Evolutionary conservation across 768 basidiomycete species (phyloP), one percentile per base, ranked within the genome.

Genomic region (Lyophyllum decastes): DNA sequence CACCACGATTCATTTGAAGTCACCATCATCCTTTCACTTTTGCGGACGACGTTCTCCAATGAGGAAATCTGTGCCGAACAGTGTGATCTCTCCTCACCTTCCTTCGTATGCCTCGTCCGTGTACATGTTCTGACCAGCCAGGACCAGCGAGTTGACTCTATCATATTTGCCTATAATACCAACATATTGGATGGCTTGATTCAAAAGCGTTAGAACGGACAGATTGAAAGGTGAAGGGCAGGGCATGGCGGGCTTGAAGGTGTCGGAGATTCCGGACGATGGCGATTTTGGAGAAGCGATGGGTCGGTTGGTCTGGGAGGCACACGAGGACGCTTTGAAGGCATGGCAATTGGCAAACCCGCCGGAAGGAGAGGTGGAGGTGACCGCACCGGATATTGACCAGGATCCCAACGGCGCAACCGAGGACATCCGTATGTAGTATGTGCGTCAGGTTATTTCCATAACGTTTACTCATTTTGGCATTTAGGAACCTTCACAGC

Each of bases 11-110:
- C 84, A 0, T 68, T 81, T 27, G 65, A 81, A 24, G 79, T 87
- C 2, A 73, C 81, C n/a, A 78, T 87, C 45, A 76, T 93, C 45
- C 71, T 94, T 57, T 74, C 82, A 9, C 80, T 92, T 53, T 70
- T 95, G 25, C 86, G 90, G 45, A 77, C 80, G 0, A 81, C 86
- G 2, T 87, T 86, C 17, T 80, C 81, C 45, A 95, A 95, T 72
- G 85, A 91, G 61, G 75, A 88, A 52, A 84, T 95, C 52, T 94
- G 75, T 66, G 90, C 89, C 12, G 93, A 95, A 58, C 76, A 89
- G 53, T 93, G 90, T 63, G 87, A 93, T 66, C 72, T 93, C 0
- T 56, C 79, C 0, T 88, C 88, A 0, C 84, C 90, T 0, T 71
- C 79, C 0, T 86, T 87, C n/a, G 82, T 95, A 14, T 82, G 85